A percentile compares a stretch with the other conserved stretches of the same genome.
phyloP scores from a whole-genome alignment of 2,329 filamentous ascomycete genomes.

The Talaromyces sp. region DNA sequence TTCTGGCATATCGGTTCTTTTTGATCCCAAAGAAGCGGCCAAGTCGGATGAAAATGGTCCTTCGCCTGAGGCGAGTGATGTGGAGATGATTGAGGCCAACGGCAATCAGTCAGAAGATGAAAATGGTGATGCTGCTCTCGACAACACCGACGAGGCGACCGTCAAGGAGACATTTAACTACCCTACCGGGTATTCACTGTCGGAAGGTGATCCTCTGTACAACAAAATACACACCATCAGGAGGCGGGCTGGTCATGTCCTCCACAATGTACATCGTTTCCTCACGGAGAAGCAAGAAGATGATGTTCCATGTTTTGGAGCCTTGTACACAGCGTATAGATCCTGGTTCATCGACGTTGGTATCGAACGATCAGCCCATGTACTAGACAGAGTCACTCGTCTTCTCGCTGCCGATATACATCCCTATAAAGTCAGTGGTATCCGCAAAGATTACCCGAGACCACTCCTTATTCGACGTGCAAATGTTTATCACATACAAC shows the following conservation, averaged over 20 bases:
- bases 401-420: slow-evolving; percentile 82
- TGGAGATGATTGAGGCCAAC: slow-evolving; percentile 43
- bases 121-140: slow-evolving; percentile 44
- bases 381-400: slow-evolving; percentile 78
- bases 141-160: slow-evolving; percentile 53
- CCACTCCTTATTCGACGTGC: slow-evolving; percentile 88
- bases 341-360: slow-evolving; percentile 98
- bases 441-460: slow-evolving; percentile 87
- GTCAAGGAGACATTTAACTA: slow-evolving; percentile 84
- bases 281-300: slow-evolving; percentile 81
- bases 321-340: slow-evolving; percentile 84
- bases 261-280: slow-evolving; percentile 82
- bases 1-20: slow-evolving; percentile 83
- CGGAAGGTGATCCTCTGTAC: slow-evolving; percentile 61
- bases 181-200: slow-evolving; percentile 76
- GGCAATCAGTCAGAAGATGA: slow-evolving; percentile 18
- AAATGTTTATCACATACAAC: slow-evolving; percentile 88
- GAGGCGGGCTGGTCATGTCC: slow-evolving; percentile 69
- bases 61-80: slow-evolving; percentile 32
- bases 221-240: slow-evolving; percentile 73
- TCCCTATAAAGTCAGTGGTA: slow-evolving; percentile 89
- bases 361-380: slow-evolving; percentile 90
- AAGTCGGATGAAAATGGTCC: slow-evolving; percentile 39
- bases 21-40: slow-evolving; percentile 68
- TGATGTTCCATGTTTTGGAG: slow-evolving; percentile 91